Conservation (phyloP, 768 basidiomycete genomes). For the Mycena floridula region DNA sequence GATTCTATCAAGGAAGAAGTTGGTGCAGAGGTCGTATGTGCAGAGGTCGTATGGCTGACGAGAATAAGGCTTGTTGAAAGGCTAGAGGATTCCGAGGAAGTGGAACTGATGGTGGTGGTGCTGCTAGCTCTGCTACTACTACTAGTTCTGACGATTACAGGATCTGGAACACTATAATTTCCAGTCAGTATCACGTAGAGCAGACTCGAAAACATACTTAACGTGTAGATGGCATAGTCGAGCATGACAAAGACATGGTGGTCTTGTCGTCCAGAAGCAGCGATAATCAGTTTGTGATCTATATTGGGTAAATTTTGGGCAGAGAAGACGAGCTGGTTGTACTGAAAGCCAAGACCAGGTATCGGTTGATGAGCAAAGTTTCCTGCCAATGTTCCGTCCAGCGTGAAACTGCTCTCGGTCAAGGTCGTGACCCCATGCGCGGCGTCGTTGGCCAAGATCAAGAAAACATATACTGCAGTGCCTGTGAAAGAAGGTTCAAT, state of each 20-base stretch:
- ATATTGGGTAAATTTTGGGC: conserved; percentile 18
- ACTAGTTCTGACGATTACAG: too few relatives aligned
- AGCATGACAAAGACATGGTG: conserved; percentile 27
- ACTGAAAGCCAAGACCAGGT: conserved; percentile 16
- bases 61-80: too few relatives aligned
- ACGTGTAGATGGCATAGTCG: conserved; percentile 24
- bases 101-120: too few relatives aligned
- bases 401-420: conserved; percentile 24
- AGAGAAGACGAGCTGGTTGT: conserved; percentile 24
- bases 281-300: conserved; percentile 24
- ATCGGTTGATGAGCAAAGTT: conserved; percentile 22
- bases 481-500: conserved; percentile 22
- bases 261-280: conserved; percentile 22
- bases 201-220: background rate
- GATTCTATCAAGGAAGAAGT: conserved; percentile 7
- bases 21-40: too few relatives aligned
- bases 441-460: conserved; percentile 29
- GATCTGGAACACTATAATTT: background rate
- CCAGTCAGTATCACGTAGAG: background rate
- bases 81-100: conserved; percentile 1
- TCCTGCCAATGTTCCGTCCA: conserved; percentile 18
- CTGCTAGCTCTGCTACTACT: too few relatives aligned
- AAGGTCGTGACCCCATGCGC: conserved; percentile 15
- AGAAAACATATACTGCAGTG: conserved; percentile 32
- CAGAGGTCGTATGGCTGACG: too few relatives aligned